phyloP scores from a whole-genome alignment of 2,329 filamentous ascomycete species.

The Elsinoe perseae region DNA sequence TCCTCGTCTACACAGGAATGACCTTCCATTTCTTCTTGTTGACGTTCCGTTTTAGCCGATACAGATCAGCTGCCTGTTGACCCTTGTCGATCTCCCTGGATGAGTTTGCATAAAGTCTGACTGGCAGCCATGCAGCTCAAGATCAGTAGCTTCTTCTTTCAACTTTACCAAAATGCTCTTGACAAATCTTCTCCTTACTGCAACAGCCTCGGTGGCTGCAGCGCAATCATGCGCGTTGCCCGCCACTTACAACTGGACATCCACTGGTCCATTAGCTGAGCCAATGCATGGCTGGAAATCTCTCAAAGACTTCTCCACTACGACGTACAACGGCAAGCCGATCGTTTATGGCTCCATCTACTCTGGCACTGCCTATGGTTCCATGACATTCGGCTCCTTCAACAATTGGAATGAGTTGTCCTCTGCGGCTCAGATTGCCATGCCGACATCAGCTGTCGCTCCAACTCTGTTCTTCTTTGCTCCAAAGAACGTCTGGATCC shows the following conservation, averaged over 20 bases:
- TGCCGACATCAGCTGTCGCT: slow-evolving; percentile 45
- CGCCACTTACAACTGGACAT: slow-evolving; percentile 50
- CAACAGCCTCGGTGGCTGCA: slow-evolving; percentile 15
- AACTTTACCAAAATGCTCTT: not conserved
- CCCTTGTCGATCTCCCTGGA: not conserved
- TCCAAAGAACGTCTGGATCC: slow-evolving; percentile 56
- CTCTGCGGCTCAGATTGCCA: slow-evolving; percentile 46
- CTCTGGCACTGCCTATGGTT: slow-evolving; percentile 45
- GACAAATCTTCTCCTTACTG: slow-evolving; percentile 7
- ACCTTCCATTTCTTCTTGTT: not conserved
- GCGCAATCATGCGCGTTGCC: slow-evolving; percentile 43
- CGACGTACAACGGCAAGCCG: slow-evolving; percentile 50
- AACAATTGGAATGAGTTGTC: slow-evolving; percentile 47
- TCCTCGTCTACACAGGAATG: not conserved
- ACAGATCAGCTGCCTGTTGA: not conserved
- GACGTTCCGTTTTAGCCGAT: not conserved
- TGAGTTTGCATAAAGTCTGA: not conserved
- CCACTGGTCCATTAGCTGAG: slow-evolving; percentile 42
- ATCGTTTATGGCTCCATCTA: slow-evolving; percentile 53
- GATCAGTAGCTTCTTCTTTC: not conserved
- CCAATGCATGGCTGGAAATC: slow-evolving; percentile 49
- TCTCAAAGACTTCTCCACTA: slow-evolving; percentile 56
- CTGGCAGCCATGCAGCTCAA: not conserved
- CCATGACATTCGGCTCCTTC: slow-evolving; percentile 52
- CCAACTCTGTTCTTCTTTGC: slow-evolving; percentile 57